Evolutionary conservation across 352 stramenopile genomes (phyloP).

Genomic region (Globisporangium rhizosaccharum): DNA sequence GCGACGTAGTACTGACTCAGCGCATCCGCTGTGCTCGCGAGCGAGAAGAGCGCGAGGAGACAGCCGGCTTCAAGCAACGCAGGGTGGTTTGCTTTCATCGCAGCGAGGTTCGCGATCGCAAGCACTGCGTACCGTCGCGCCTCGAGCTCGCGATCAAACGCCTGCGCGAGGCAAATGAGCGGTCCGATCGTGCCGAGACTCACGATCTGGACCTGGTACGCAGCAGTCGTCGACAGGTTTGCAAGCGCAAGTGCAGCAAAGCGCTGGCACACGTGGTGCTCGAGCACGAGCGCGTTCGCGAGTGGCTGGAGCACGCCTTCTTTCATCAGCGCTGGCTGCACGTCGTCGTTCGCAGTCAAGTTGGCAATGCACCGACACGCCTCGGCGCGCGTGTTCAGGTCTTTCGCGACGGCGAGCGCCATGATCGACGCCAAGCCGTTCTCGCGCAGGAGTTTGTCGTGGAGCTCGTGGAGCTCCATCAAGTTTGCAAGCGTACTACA

Average conservation of each 20-base stretch:
- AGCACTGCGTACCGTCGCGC: slow-evolving; percentile 92
- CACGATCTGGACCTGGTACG: slow-evolving; percentile 94
- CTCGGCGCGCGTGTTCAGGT: slow-evolving; percentile 90
- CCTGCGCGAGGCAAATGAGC: slow-evolving; percentile 82
- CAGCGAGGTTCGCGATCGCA: slow-evolving; percentile 92
- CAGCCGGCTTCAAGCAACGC: slow-evolving; percentile 90
- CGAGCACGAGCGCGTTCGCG: slow-evolving; percentile 81
- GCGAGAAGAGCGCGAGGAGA: slow-evolving; percentile 88
- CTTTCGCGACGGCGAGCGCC: slow-evolving; percentile 84
- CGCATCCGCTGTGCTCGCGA: slow-evolving; percentile 91
- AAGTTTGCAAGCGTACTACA: slow-evolving; percentile 95
- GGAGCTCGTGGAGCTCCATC: slow-evolving; percentile 92
- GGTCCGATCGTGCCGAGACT: slow-evolving; percentile 90
- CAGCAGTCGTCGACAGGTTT: slow-evolving; percentile 92
- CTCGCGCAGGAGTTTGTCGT: slow-evolving; percentile 93
- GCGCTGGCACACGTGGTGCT: slow-evolving; percentile 91
- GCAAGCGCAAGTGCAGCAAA: slow-evolving; percentile 92
- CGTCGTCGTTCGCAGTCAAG: slow-evolving; percentile 92
- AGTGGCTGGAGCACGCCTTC: slow-evolving; percentile 90
- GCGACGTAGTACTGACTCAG: slow-evolving; percentile 95
- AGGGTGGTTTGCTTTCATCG: slow-evolving; percentile 93
- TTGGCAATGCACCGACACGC: slow-evolving; percentile 92
- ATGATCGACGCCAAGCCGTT: slow-evolving; percentile 91
- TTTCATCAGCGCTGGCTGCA: slow-evolving; percentile 89
- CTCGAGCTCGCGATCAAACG: slow-evolving; percentile 90